Conservation (phyloP, 305 asterid species). For the Petunia hybrid region DNA sequence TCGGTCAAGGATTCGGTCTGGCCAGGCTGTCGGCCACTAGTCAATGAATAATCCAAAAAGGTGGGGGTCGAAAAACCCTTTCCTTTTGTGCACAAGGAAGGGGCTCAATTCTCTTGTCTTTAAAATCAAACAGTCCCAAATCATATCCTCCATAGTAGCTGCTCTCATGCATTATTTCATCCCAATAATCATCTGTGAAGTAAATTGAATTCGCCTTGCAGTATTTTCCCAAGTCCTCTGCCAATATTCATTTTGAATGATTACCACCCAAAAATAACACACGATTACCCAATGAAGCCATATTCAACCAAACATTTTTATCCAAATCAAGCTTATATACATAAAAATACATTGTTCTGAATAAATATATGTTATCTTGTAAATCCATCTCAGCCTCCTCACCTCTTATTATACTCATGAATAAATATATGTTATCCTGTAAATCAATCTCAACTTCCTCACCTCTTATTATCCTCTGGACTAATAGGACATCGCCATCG, state of each 20-base stretch:
- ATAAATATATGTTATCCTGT: no score
- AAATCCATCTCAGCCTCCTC: no score
- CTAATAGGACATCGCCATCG: background rate
- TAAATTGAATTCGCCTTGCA: slow-evolving; percentile 37
- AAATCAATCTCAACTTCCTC: no score
- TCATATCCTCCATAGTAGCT: slow-evolving; percentile 49
- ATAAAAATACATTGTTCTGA: slow-evolving; percentile 34
- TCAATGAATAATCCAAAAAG: background rate
- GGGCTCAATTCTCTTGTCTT: slow-evolving; percentile 29
- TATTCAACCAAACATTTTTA: slow-evolving; percentile 35
- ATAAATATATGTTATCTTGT: no score
- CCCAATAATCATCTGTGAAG: slow-evolving; percentile 52
- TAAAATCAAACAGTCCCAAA: slow-evolving; percentile 42
- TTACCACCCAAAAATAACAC: slow-evolving; percentile 46
- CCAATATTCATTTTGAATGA: slow-evolving; percentile 21
- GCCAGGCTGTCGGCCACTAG: no score
- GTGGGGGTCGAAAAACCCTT: background rate
- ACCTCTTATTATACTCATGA: no score
- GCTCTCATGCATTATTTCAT: slow-evolving; percentile 37
- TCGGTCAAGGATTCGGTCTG: no score
- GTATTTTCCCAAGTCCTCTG: slow-evolving; percentile 1
- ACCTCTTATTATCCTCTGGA: background rate
- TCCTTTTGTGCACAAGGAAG: background rate
- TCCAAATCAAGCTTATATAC: slow-evolving; percentile 34
- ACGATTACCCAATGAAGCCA: slow-evolving; percentile 29